phyloP scores from a whole-genome alignment of 2,329 filamentous ascomycete species.

The Beauveria pseudobassiana region DNA sequence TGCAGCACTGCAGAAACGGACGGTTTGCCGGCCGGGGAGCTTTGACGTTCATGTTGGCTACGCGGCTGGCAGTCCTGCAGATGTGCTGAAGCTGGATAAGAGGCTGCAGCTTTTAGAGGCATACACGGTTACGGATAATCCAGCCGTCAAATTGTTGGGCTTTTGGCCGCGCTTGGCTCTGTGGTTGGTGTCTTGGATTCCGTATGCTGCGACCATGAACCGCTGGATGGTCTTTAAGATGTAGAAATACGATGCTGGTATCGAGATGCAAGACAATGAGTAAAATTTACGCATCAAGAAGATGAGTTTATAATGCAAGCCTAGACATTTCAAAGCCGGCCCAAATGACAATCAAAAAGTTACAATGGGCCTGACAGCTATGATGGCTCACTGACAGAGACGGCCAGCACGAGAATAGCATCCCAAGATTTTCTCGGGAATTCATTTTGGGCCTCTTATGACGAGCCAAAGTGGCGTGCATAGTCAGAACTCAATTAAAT shows the following conservation, averaged over 20 bases:
- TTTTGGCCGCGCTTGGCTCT: neutral
- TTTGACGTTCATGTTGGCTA: neutral
- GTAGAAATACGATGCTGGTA: neutral
- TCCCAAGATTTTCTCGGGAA: too few species aligned
- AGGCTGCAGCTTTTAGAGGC: neutral
- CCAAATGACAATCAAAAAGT: neutral
- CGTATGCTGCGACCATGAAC: neutral
- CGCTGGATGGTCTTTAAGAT: neutral
- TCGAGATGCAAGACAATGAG: neutral
- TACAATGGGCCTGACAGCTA: neutral
- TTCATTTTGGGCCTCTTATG: too few species aligned
- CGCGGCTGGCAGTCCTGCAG: neutral
- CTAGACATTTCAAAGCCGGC: too few species aligned
- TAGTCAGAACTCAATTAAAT: too few species aligned
- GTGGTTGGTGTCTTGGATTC: conserved; percentile 1
- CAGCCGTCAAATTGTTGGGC: neutral
- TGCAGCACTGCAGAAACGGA: neutral
- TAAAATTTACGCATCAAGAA: too few species aligned
- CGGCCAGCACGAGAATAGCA: neutral
- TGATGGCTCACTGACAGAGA: neutral
- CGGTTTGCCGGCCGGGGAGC: neutral
- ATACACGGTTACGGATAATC: neutral
- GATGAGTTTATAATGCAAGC: too few species aligned
- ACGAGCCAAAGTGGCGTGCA: too few species aligned
- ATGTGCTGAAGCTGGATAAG: neutral